Base-by-base conservation (phyloP, 208 protist genomes). In the Tritrichomonas foetus region DNA sequence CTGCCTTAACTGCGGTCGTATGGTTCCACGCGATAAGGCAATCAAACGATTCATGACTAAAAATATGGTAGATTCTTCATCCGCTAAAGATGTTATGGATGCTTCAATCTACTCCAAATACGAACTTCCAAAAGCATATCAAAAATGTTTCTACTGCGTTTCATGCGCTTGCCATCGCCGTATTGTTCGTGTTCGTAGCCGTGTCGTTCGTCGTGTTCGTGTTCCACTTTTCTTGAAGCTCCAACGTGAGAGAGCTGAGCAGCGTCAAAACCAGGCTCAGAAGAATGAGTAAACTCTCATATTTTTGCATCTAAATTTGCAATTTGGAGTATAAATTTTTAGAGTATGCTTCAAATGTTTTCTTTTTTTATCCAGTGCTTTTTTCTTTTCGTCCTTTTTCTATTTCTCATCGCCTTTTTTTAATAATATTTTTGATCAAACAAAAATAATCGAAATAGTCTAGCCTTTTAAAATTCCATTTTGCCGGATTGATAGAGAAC, bases 71-170 rank as follows among this genome's bases (percentile, higher is more conserved):
- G 94, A 95, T n/a, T 33, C 50, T 44, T 93, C 94, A 66, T 89
- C 94, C 16, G 74, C 93, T 64, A 84, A 84, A 33, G 94, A 95
- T 94, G 82, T 95, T 75, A 33, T 50, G 5, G 94, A 95, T 78
- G 80, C 72, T 36, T 84, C 22, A 33, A 82, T 95, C 50, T 95
- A 95, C 55, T 94, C 94, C 39, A n/a, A n/a, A 13, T 95, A 95
- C 61, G 94, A 80, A 66, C 89, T 95, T 66, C 95, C 95, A 80
- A 95, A 95, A 94, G 39, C 95, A 69, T 95, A 95, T 50, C 66
- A 95, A n/a, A 95, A 95, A 64, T 49, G 92, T 27, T 74, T 95
- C 84, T 95, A 95, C 94, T 95, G 95, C 78, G 82, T 95, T 61
- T 95, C 94, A 25, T 95, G 95, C 92, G 95, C 95, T 82, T 74